Evolutionary conservation across 2,329 filamentous ascomycete genomes (phyloP), one percentile per base, ranked within the genome.

Genomic region (Aspergillus brunneoviolaceus): DNA sequence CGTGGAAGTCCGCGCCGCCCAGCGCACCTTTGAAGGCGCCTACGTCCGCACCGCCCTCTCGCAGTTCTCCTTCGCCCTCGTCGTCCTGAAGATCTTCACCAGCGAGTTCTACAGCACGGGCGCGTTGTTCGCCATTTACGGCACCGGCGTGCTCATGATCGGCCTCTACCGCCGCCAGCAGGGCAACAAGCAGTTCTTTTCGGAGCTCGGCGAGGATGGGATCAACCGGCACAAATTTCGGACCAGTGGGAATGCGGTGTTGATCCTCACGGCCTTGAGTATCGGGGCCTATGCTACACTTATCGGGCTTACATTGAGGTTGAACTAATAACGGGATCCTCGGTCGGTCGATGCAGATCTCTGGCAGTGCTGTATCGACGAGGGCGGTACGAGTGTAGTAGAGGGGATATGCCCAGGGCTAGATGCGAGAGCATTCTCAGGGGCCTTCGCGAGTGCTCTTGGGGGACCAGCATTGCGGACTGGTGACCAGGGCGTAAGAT

Each of bases 31-130:
- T 70, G 95, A 99, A 77, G 95, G 95, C 23, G 95, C 95, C 23
- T 99, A 98, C 77, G 89, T 97, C 72, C 90, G 95, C 62, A 99
- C 95, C 0, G 93, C 94, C 2, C 86, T 99, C 21, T 91, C 91
- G 3, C 93, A 98, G 72, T 98, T 98, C 80, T 94, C 90, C 59
- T 98, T 99, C 76, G 89, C 94, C 21, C 87, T 99, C 53, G 88
- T 99, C 64, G 91, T 99, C 55, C 86, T 96, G 67, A 96, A 96
- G 80, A 96, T 99, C 76, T 98, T 99, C 80, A 97, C 92, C 9
- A 85, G 88, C 55, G 95, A 98, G 73, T 98, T 99, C 81, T 98
- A 98, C 78, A 87, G 89, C 67, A 96, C 97, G 64, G 95, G 95
- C n/a, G 95, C 95, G 6, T 82, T 99, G 33, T 97, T 97, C 74